phyloP scores from a whole-genome alignment of 148 eudicot genomes.

The Rhododendron ovatum region DNA sequence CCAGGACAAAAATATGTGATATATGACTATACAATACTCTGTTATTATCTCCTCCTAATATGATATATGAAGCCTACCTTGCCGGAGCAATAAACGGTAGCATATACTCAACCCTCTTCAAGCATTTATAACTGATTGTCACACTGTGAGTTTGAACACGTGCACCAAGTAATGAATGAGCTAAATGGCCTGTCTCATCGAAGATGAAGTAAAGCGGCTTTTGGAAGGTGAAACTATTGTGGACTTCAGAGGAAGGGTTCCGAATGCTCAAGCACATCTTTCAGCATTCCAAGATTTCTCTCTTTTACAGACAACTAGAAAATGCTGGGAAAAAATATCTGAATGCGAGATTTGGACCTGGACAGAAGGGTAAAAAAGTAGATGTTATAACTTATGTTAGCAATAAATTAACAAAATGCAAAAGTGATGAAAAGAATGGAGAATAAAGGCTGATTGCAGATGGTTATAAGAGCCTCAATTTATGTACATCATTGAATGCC shows the following conservation, averaged over 20 bases:
- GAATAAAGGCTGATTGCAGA: neutral
- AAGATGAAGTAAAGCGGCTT: conserved; percentile 13
- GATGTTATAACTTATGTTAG: too few species aligned
- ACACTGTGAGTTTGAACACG: conserved; percentile 9
- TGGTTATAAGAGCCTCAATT: neutral
- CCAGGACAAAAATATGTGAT: neutral
- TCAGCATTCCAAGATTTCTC: conserved; percentile 45
- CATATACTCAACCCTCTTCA: conserved; percentile 23
- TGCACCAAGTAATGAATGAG: conserved; percentile 14
- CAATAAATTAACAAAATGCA: neutral
- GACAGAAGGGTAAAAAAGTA: neutral
- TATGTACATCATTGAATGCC: neutral
- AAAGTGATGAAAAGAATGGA: neutral
- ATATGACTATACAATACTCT: neutral
- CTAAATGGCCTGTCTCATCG: conserved; percentile 16
- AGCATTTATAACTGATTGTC: neutral
- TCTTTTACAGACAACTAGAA: conserved; percentile 4
- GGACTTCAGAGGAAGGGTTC: conserved; percentile 18
- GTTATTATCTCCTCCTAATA: conserved; percentile 3
- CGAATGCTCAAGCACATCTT: conserved; percentile 31
- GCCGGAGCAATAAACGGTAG: neutral
- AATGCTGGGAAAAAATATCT: conserved; percentile 6
- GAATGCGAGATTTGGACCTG: neutral
- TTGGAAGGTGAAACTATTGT: conserved; percentile 3
- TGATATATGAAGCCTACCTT: neutral